These are phyloP conservation scores for Fusarium sp. DNA, from an alignment of 2,329 filamentous ascomycete genomes.

Conservation along the genomic window DNA sequence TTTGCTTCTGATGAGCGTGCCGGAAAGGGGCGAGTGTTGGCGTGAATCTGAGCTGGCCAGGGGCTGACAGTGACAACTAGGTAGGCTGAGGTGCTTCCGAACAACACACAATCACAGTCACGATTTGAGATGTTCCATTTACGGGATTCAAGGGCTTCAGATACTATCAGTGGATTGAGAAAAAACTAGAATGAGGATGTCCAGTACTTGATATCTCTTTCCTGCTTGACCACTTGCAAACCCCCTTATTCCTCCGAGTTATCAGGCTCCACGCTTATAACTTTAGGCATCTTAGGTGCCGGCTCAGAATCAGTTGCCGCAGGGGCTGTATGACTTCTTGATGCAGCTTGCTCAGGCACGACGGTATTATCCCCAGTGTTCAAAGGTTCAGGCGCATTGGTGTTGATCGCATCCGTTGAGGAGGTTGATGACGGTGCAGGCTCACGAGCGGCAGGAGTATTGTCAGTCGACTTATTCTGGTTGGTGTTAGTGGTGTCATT, in stretches of 20 bases:
- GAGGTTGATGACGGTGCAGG: not conserved
- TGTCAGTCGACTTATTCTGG: not conserved
- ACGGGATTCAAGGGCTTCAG: not conserved
- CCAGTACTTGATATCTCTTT: not conserved
- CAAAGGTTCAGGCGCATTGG: too few species aligned
- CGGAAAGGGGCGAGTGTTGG: not conserved
- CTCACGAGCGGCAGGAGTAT: not conserved
- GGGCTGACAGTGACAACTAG: slow-evolving; percentile 8
- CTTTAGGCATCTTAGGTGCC: not conserved
- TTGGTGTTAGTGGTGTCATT: not conserved
- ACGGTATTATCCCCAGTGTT: not conserved
- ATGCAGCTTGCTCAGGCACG: not conserved
- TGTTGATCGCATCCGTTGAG: not conserved
- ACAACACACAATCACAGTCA: not conserved
- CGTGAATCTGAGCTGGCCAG: not conserved
- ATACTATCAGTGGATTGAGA: not conserved
- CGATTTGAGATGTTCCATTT: too few species aligned
- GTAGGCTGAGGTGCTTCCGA: not conserved
- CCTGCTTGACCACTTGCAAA: slow-evolving; percentile 4
- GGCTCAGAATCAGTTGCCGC: not conserved
- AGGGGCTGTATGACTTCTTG: not conserved
- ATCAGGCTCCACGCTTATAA: not conserved
- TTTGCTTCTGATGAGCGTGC: not conserved
- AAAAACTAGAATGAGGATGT: not conserved
- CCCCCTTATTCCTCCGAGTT: not conserved